Percentiles rank a stretch among this genome's conserved stretches.
phyloP scores from a whole-genome alignment of 805 yeast genomes.

The Candida dendrica region DNA sequence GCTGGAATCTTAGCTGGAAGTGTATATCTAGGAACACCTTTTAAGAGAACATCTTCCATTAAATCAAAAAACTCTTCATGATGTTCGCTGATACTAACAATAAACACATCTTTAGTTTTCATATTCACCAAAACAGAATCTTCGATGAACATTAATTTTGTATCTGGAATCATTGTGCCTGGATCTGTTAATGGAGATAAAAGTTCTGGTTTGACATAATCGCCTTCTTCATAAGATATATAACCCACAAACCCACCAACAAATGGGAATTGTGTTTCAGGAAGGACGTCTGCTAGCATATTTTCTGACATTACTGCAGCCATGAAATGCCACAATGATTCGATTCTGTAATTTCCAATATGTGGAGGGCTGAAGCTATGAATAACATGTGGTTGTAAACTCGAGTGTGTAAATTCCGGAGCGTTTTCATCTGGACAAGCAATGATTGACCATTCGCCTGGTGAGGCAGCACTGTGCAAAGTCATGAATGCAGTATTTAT shows the following conservation, averaged over 20 bases:
- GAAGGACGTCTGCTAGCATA: conserved; percentile 11
- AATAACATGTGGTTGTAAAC: conserved; percentile 25
- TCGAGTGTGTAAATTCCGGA: conserved; percentile 54
- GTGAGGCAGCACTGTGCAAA: conserved; percentile 71
- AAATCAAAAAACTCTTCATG: not conserved
- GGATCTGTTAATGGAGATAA: not conserved
- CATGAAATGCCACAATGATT: conserved; percentile 46
- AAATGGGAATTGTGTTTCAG: conserved; percentile 51
- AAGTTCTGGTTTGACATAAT: conserved; percentile 21
- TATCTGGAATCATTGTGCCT: conserved; percentile 43
- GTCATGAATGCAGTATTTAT: conserved; percentile 42
- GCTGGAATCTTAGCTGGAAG: conserved; percentile 3
- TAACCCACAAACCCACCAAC: conserved; percentile 89
- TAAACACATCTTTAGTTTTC: conserved; percentile 33
- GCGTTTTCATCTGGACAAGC: conserved; percentile 51
- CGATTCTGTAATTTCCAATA: not conserved
- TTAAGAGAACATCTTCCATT: conserved; percentile 20
- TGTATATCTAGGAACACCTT: conserved; percentile 1
- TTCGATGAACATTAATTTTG: conserved; percentile 66
- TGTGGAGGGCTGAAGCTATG: too few species aligned
- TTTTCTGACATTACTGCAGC: conserved; percentile 38
- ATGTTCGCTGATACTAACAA: conserved; percentile 38
- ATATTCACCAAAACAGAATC: conserved; percentile 54
- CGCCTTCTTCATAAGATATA: conserved; percentile 84
- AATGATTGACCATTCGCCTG: conserved; percentile 85